Conservation (phyloP, 106 monocot species). For the Dioscorea dumetorum region DNA sequence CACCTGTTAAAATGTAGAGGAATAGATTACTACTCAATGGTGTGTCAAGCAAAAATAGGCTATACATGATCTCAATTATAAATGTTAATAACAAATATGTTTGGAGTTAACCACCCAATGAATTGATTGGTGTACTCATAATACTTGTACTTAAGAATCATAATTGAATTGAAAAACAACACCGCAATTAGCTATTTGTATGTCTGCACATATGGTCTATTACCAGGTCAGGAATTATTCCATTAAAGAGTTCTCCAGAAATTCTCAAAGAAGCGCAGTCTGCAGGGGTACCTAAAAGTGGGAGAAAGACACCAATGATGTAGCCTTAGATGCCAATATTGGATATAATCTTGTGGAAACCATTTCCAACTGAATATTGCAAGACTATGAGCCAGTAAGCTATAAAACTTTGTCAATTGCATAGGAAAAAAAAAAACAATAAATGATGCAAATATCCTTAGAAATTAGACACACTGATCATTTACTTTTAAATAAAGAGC, state of each 20-base stretch:
- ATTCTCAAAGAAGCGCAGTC: conserved; percentile 90
- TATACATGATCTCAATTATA: neutral
- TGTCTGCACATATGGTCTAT: neutral
- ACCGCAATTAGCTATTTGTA: neutral
- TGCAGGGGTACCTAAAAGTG: conserved; percentile 76
- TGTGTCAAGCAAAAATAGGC: neutral
- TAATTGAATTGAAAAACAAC: neutral
- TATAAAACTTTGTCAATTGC: neutral
- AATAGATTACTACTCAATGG: conserved; percentile 7
- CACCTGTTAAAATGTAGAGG: conserved; percentile 49
- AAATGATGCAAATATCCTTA: no score
- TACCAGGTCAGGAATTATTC: conserved; percentile 79
- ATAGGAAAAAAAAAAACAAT: no score
- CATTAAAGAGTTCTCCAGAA: conserved; percentile 75
- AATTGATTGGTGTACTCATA: neutral
- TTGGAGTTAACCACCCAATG: neutral
- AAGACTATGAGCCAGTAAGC: neutral
- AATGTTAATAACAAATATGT: neutral
- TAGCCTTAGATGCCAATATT: neutral
- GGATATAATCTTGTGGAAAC: neutral
- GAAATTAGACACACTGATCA: no score
- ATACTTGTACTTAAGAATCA: neutral
- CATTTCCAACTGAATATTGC: neutral
- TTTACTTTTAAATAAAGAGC: no score
- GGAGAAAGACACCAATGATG: neutral